Base-by-base conservation (phyloP, 352 stramenopile genomes). In the Globisporangium recalcitrans region DNA sequence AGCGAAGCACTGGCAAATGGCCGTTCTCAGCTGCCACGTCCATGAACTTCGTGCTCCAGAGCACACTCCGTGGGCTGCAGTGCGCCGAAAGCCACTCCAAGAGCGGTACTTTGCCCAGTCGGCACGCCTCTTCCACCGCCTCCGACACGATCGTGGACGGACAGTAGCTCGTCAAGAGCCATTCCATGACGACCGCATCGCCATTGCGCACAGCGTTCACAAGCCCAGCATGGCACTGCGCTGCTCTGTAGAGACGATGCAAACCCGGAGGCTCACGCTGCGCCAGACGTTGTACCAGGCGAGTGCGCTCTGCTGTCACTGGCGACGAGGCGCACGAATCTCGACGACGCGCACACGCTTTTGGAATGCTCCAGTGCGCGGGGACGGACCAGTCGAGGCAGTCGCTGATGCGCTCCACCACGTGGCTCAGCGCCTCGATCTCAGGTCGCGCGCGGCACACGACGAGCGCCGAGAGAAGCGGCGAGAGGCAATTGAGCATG, bases 391-490 rank as follows among this genome's bases (percentile, higher is more conserved):
- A 60, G 24, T 60, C 53, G 36, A 60, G 53, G 10, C 6, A 60
- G 11, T 51, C 53, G 53, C 34, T 60, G 22, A 51, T 60, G 34
- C 22, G 53, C 36, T 3, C 24, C 29, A 49, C 36, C 36, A 60
- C 53, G 14, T 60, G 53, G 29, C 19, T 29, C 34, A 60, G 53
- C 22, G 53, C 53, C 36, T 60, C 53, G 53, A 60, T 34, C 24
- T 60, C 53, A 4, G 53, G 53, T 2, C 36, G 36, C 10, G 31
- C 31, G 31, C 31, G 52, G 31, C 52, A 58, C n/a, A 40, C 52
- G 52, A 47, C 31, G 21, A 40, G 31, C 52, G 52, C 52, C 8
- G 52, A 40, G 52, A 58, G 31, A 26, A 58, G n/a, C 16, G 34
- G 52, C 52, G 31, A 9, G 34, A 40, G n/a, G n/a, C n/a, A n/a